Conservation (phyloP, 306 rosid genomes). For the Sicyos baderoa region DNA sequence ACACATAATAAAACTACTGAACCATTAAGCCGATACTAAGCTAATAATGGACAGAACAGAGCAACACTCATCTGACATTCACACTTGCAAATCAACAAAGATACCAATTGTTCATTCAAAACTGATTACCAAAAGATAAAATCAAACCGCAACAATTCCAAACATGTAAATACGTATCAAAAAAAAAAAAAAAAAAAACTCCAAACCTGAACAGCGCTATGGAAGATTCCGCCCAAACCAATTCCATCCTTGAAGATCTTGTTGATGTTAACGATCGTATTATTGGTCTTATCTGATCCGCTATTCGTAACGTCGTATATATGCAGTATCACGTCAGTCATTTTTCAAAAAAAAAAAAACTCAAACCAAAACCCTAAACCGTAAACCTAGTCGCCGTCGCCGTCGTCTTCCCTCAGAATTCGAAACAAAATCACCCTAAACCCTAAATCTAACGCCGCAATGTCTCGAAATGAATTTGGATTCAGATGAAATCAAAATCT, state of each 20-base stretch:
- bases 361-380: slow-evolving; percentile 13
- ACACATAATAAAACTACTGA: slow-evolving; percentile 10
- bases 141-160: neutral
- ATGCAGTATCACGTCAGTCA: slow-evolving; percentile 78
- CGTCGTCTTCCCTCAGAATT: neutral
- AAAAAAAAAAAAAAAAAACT: neutral
- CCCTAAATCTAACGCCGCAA: slow-evolving; percentile 15
- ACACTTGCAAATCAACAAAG: slow-evolving; percentile 3
- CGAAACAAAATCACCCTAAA: slow-evolving; percentile 9
- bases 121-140: neutral
- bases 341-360: slow-evolving; percentile 28
- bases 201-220: slow-evolving; percentile 89
- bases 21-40: neutral
- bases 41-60: neutral
- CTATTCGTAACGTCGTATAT: slow-evolving; percentile 93
- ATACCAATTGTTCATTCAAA: neutral
- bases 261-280: slow-evolving; percentile 88
- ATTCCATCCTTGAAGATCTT: slow-evolving; percentile 98
- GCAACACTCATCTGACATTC: neutral
- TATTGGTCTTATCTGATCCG: slow-evolving; percentile 96
- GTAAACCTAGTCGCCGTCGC: neutral
- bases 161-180: neutral
- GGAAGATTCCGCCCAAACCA: slow-evolving; percentile 94
- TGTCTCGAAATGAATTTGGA: neutral
- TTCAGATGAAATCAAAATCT: slow-evolving; percentile 15